Evolutionary conservation across 495 filamentous ascomycete genomes (phyloP).

Genomic region (Lindgomyces ingoldianus): DNA sequence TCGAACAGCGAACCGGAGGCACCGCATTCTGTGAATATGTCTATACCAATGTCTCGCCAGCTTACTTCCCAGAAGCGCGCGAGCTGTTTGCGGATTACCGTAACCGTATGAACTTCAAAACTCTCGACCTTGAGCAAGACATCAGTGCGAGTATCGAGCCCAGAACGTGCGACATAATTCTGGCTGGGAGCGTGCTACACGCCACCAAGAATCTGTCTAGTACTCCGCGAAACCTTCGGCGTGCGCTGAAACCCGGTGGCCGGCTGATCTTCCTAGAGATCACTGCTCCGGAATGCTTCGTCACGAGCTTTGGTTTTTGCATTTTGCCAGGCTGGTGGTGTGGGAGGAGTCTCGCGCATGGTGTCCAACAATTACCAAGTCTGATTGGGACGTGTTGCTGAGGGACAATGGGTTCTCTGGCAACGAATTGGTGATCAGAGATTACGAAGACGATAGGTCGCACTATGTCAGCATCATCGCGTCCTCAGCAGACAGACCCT

Average conservation of each 20-base stretch:
- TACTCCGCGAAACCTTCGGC: not conserved
- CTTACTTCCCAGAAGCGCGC: not conserved
- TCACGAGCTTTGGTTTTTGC: not conserved
- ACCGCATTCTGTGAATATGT: not conserved
- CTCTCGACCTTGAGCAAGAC: not conserved
- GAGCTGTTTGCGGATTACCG: not conserved
- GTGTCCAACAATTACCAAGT: not conserved
- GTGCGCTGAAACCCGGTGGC: conserved; percentile 7
- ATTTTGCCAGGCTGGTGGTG: conserved; percentile 6
- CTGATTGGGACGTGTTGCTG: not conserved
- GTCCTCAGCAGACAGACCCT: not conserved
- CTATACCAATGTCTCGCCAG: not conserved
- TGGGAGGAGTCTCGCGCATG: not conserved
- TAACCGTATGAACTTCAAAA: not conserved
- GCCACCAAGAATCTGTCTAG: not conserved
- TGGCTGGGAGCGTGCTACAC: not conserved
- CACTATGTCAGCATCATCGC: not conserved
- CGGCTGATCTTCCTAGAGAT: not conserved
- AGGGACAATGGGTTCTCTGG: not conserved
- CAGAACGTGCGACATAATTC: not conserved
- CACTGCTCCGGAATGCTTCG: not conserved
- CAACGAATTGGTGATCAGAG: not conserved
- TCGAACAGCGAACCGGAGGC: not conserved
- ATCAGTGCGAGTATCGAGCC: not conserved
- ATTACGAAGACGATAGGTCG: not conserved